Evolutionary conservation across 2,329 filamentous ascomycete species (phyloP).

Genomic region (Dothiorella sarmentorum): DNA sequence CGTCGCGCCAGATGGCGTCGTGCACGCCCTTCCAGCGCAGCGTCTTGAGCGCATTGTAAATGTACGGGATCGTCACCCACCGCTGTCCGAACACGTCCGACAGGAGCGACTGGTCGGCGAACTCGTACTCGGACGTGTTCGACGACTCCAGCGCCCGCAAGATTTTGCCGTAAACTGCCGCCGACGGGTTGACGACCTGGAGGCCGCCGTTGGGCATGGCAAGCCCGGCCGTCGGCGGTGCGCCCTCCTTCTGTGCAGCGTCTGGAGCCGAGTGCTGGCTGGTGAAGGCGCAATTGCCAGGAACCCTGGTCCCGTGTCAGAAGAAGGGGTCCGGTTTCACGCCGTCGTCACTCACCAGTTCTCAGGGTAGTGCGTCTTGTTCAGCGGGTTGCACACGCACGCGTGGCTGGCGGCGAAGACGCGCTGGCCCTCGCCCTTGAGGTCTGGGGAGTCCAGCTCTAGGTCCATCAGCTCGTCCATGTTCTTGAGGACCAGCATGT

Average conservation of each 20-base stretch:
- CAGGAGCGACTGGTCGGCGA: slow-evolving; percentile 58
- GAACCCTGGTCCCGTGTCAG: slow-evolving; percentile 39
- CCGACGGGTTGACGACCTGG: slow-evolving; percentile 59
- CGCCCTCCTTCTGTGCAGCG: slow-evolving; percentile 51
- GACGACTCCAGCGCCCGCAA: slow-evolving; percentile 44
- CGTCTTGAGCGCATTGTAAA: slow-evolving; percentile 62
- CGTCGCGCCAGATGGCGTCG: slow-evolving; percentile 58
- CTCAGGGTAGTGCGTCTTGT: slow-evolving; percentile 72
- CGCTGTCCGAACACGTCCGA: slow-evolving; percentile 56
- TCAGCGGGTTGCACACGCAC: slow-evolving; percentile 80
- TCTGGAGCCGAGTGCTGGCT: slow-evolving; percentile 52
- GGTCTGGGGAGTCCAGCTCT: slow-evolving; percentile 58
- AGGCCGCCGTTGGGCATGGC: slow-evolving; percentile 60
- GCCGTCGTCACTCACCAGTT: slow-evolving; percentile 54
- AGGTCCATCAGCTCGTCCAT: slow-evolving; percentile 95
- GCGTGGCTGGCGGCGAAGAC: slow-evolving; percentile 84
- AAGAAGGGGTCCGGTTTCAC: neutral
- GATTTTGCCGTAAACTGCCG: slow-evolving; percentile 52
- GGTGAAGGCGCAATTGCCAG: slow-evolving; percentile 60
- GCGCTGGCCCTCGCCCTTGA: slow-evolving; percentile 53
- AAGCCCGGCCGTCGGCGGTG: slow-evolving; percentile 49
- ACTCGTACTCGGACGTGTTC: slow-evolving; percentile 52
- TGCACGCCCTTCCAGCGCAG: slow-evolving; percentile 55
- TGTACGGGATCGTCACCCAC: slow-evolving; percentile 59
- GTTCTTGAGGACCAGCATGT: slow-evolving; percentile 79